Evolutionary conservation across 768 basidiomycete genomes (phyloP).

Genomic region (Boletus barrowsii): DNA sequence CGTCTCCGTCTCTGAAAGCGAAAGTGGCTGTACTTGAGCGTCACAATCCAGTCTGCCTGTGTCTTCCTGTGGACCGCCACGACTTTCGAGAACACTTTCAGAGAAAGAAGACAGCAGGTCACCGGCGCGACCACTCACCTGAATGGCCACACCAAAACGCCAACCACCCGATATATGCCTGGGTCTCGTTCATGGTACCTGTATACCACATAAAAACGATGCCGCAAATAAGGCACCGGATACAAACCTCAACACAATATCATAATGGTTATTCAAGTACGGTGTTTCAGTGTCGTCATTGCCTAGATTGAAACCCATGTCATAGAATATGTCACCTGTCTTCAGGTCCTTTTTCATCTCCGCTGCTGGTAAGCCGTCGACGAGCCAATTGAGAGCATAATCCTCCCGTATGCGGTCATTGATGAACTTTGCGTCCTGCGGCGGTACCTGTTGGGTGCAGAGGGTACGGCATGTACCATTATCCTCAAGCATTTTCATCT

Average conservation of each 20-base stretch:
- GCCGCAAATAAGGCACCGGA: background rate
- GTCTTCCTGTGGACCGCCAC: constrained; percentile 55
- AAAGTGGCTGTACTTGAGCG: constrained; percentile 42
- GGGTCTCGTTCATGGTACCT: constrained; percentile 80
- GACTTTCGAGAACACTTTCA: constrained; percentile 37
- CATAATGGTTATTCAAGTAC: constrained; percentile 89
- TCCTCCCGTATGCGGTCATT: constrained; percentile 90
- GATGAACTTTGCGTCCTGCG: constrained; percentile 81
- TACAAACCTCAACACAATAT: constrained; percentile 70
- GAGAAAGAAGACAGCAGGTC: background rate
- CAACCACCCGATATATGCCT: constrained; percentile 81
- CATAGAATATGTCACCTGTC: constrained; percentile 84
- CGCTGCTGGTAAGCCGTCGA: constrained; percentile 91
- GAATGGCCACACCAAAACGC: constrained; percentile 81
- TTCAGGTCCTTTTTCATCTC: constrained; percentile 85
- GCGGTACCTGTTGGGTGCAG: constrained; percentile 59
- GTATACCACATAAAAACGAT: constrained; percentile 11
- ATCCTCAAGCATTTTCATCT: constrained; percentile 82
- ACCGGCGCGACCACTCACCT: constrained; percentile 30
- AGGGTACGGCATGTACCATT: constrained; percentile 73
- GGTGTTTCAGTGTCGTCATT: constrained; percentile 63
- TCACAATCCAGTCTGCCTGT: constrained; percentile 49
- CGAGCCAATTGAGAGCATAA: constrained; percentile 91
- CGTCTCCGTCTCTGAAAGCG: constrained; percentile 55
- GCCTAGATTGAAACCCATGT: constrained; percentile 94